Base-by-base conservation (phyloP, 495 filamentous ascomycete species). In the Hyaloscypha hepaticicola region DNA sequence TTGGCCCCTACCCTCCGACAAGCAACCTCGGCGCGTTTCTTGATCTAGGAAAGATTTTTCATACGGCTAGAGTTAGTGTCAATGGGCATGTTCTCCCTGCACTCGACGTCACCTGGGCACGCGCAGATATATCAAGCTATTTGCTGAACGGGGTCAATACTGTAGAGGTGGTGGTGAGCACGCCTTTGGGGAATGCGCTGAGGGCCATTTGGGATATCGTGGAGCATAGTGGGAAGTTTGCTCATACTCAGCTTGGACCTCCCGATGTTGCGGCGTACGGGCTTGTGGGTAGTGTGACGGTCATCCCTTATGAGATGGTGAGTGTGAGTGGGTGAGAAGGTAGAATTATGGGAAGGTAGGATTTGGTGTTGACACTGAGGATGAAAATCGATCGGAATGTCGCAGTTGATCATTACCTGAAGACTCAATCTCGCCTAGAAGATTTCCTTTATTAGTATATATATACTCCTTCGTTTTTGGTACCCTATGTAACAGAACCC, bases 21-120 rank as follows among this genome's bases (percentile, higher is more conserved):
- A 64, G 59, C 1, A 64, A 72, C 55, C 65, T 60, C 21, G 56
- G 56, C 8, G 56, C 56, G 22, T 59, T 45, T 19, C 66, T 77
- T 26, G 64, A 73, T 33, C 75, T 75, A 5, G 72, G 76, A 9
- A 65, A 66, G 8, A 68, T 80, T 8, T 63, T 74, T 3, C 70
- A 79, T 63, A 76, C 67, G 1, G 60, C 74, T 5, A 70, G 74
- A 28, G 68, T 66, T 11, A 62, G 65, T 14, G 58, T 77, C 16
- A 76, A 76, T 52, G 71, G 66, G 1, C 33, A 53, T 1, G 22
- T 48, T 5, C 65, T 73, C 3, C 71, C 71, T 3, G 64, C 72
- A 1, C 62, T 76, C 21, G 71, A 76, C 38, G 65, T 68, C 16
- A 41, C 68, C 7, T 58, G 62, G 8, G 61, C 72, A 12, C 55